phyloP scores from a whole-genome alignment of 176 grass and related monocot genomes.

The Musa itinerans region DNA sequence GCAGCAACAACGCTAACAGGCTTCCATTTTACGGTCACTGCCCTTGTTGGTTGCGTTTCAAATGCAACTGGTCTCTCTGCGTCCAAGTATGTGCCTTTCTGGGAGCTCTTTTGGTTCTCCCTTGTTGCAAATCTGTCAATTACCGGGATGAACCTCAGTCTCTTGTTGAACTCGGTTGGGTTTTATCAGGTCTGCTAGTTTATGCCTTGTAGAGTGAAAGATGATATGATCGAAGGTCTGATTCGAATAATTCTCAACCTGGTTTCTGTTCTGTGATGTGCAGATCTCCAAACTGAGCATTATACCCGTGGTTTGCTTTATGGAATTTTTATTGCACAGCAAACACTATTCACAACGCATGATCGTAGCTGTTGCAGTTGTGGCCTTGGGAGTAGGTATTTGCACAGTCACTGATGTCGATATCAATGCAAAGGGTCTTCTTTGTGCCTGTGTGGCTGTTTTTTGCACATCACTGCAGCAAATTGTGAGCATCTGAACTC shows the following conservation, averaged over 20 bases:
- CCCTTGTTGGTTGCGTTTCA: constrained; percentile 82
- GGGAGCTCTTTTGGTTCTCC: constrained; percentile 94
- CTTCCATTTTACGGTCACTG: constrained; percentile 88
- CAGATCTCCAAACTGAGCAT: constrained; percentile 87
- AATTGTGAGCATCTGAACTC: constrained; percentile 51
- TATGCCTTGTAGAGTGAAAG: background rate
- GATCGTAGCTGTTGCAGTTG: constrained; percentile 54
- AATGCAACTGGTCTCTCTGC: constrained; percentile 74
- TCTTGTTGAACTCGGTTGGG: constrained; percentile 88
- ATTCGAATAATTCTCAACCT: constrained; percentile 6
- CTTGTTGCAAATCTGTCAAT: constrained; percentile 90
- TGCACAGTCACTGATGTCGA: constrained; percentile 84
- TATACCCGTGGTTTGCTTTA: constrained; percentile 72
- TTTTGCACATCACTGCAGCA: constrained; percentile 91
- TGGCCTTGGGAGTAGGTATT: constrained; percentile 76
- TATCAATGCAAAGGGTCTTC: constrained; percentile 78
- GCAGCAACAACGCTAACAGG: constrained; percentile 88
- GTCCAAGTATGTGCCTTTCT: constrained; percentile 79
- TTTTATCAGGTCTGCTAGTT: constrained; percentile 63
- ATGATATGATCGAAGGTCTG: background rate
- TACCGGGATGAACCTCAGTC: constrained; percentile 92
- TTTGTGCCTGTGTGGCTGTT: constrained; percentile 74
- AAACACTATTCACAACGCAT: constrained; percentile 75
- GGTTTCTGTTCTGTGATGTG: background rate
- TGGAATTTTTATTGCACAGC: constrained; percentile 84